Percentiles rank a stretch among this genome's conserved stretches.
Conservation (phyloP, 2,329 filamentous ascomycete genomes). For the Epichloe hybrida region DNA sequence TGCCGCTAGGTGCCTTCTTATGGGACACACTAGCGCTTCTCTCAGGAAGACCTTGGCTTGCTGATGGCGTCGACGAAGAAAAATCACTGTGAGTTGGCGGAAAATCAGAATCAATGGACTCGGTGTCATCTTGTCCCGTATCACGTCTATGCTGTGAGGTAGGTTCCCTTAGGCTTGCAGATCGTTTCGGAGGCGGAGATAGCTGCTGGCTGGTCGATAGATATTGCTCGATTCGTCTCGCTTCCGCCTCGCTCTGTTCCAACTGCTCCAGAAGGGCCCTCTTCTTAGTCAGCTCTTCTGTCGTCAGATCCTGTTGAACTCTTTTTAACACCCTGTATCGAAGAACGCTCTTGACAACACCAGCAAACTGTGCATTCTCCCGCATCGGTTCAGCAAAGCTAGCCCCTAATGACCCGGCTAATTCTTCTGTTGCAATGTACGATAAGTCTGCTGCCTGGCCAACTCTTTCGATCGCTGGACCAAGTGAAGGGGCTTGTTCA, state of each 20-base stretch:
- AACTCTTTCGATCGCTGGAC: slow-evolving; percentile 83
- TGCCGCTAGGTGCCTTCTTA: slow-evolving; percentile 72
- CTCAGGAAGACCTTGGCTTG: slow-evolving; percentile 57
- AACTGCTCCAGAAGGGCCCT: slow-evolving; percentile 67
- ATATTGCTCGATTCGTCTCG: slow-evolving; percentile 86
- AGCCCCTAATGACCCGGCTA: slow-evolving; percentile 76
- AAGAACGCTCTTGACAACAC: slow-evolving; percentile 79
- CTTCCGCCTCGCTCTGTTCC: slow-evolving; percentile 88
- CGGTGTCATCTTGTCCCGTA: slow-evolving; percentile 58
- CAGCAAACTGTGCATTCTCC: slow-evolving; percentile 92
- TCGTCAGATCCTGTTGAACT: slow-evolving; percentile 94
- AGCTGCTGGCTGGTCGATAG: slow-evolving; percentile 59
- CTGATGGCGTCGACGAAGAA: slow-evolving; percentile 49
- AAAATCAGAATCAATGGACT: slow-evolving; percentile 92
- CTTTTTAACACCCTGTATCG: slow-evolving; percentile 85
- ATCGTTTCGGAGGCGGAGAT: slow-evolving; percentile 50
- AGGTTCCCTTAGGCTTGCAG: slow-evolving; percentile 42
- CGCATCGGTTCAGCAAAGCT: slow-evolving; percentile 96
- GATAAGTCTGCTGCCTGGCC: slow-evolving; percentile 93
- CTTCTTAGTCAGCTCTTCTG: slow-evolving; percentile 86
- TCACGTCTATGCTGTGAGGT: slow-evolving; percentile 38
- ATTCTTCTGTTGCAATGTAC: slow-evolving; percentile 87
- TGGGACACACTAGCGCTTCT: slow-evolving; percentile 39
- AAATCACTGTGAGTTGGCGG: slow-evolving; percentile 73
- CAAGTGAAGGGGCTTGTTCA: slow-evolving; percentile 77